Base-by-base conservation (phyloP, 1,139 yeast species). In the Suhomyces yuchorum region DNA sequence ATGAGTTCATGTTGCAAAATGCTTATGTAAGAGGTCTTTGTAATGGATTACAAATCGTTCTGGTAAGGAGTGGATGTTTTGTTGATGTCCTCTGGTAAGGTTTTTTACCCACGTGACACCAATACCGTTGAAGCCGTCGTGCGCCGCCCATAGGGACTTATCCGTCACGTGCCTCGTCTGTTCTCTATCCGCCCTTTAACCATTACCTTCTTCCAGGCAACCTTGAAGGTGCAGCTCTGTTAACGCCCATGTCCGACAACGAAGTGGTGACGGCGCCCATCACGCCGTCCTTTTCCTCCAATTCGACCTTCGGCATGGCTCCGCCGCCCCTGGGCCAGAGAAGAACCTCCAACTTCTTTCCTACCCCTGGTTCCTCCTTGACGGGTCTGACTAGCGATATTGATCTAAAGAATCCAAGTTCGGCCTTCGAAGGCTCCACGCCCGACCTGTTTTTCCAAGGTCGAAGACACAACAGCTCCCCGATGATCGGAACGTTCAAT, bases 1-100 rank as follows among this genome's bases (percentile, higher is more conserved):
- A 56, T 2, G 63, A 46, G 50, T 65, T 66, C 70, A 65, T 66
- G 40, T 23, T 48, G 40, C 33, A 26, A 37, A 39, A 12, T 15
- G 40, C 38, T 52, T 52, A 52, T 51, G 54, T 52, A 51, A 52
- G 51, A 15, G 32, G 40, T 44, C 40, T 34, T 42, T 47, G 52
- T 52, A 46, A 49, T 37, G 50, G 46, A 51, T 53, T 40, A 51
- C 56, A 49, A 51, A 51, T 35, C 40, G 24, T 23, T 9, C 8
- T 23, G 26, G 37, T 34, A 20, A 20, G 23, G 23, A 11, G 37
- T 18, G 4, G 6, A 18, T 14, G 38, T 22, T 12, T 24, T 23
- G 28, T 39, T 48, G 46, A 38, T 42, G 40, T 22, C 32, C 33
- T 20, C 23, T 20, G 40, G 26, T 41, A n/a, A n/a, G n/a, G n/a